A percentile compares a stretch with the other conserved stretches of the same genome.
Evolutionary conservation across 2,329 filamentous ascomycete genomes (phyloP).

Genomic region (Botrytis pseudocinerea): DNA sequence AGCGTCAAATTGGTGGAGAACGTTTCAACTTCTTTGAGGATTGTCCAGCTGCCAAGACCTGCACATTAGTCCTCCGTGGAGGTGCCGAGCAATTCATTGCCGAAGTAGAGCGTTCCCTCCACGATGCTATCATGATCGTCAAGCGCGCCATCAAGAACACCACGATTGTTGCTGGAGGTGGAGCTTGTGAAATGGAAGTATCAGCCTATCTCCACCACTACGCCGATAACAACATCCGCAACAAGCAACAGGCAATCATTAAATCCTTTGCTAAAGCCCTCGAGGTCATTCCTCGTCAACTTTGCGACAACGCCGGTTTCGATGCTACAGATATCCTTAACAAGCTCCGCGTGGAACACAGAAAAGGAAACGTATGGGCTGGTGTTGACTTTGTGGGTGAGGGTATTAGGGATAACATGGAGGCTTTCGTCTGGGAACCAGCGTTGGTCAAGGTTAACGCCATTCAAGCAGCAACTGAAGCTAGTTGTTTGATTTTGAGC

Average conservation of each 20-base stretch:
- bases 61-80: slow-evolving; percentile 90
- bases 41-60: slow-evolving; percentile 93
- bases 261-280: slow-evolving; percentile 97
- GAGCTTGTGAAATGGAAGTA: slow-evolving; percentile 94
- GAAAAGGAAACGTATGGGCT: slow-evolving; percentile 89
- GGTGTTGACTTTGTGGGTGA: slow-evolving; percentile 94
- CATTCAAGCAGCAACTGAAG: slow-evolving; percentile 92
- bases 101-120: slow-evolving; percentile 94
- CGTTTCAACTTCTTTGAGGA: slow-evolving; percentile 98
- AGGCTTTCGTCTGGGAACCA: slow-evolving; percentile 96
- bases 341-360: slow-evolving; percentile 91
- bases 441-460: slow-evolving; percentile 96
- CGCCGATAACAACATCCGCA: slow-evolving; percentile 85
- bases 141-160: slow-evolving; percentile 96
- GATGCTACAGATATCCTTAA: slow-evolving; percentile 98
- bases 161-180: slow-evolving; percentile 91
- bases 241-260: slow-evolving; percentile 97
- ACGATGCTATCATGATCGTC: slow-evolving; percentile 99
- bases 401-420: slow-evolving; percentile 91
- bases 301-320: slow-evolving; percentile 98
- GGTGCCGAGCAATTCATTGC: slow-evolving; percentile 99
- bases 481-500: slow-evolving; percentile 89
- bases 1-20: slow-evolving; percentile 95
- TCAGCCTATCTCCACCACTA: slow-evolving; percentile 90
- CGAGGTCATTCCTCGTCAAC: slow-evolving; percentile 92